phyloP scores from a whole-genome alignment of 148 eudicot species.

The Hydrangea macrophylla region DNA sequence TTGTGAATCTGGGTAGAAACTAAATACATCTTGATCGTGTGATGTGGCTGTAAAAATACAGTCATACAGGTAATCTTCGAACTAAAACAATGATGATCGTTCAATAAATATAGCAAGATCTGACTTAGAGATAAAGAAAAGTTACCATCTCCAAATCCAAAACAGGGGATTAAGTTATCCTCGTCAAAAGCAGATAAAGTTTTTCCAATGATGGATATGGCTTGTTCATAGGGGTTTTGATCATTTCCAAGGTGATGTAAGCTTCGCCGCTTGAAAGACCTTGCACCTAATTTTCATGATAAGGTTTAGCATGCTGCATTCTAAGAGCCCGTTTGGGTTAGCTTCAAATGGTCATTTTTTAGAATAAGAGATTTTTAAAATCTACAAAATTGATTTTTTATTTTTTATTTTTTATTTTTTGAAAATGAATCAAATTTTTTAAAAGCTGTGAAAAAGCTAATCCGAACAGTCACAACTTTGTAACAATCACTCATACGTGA shows the following conservation, averaged over 20 bases:
- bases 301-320: neutral
- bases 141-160: conserved; percentile 87
- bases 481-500: too few species aligned
- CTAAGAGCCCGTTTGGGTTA: too few species aligned
- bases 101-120: neutral
- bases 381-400: too few species aligned
- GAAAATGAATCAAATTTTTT: too few species aligned
- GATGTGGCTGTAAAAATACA: conserved; percentile 52
- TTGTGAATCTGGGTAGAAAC: conserved; percentile 50
- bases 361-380: too few species aligned
- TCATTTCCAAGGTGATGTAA: conserved; percentile 54
- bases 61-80: neutral
- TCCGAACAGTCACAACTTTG: too few species aligned
- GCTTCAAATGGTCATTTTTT: too few species aligned
- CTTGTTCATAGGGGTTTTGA: conserved; percentile 77
- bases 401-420: too few species aligned
- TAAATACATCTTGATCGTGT: conserved; percentile 74
- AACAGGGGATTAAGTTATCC: conserved; percentile 83
- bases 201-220: conserved; percentile 82
- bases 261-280: conserved; percentile 61
- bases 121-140: neutral
- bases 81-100: neutral
- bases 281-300: conserved; percentile 38
- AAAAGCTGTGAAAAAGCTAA: too few species aligned
- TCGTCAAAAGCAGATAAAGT: conserved; percentile 76